These are phyloP conservation scores for Paraconiothyrium sp. DNA, from an alignment of 2,329 filamentous ascomycete genomes.

Conservation along the genomic window DNA sequence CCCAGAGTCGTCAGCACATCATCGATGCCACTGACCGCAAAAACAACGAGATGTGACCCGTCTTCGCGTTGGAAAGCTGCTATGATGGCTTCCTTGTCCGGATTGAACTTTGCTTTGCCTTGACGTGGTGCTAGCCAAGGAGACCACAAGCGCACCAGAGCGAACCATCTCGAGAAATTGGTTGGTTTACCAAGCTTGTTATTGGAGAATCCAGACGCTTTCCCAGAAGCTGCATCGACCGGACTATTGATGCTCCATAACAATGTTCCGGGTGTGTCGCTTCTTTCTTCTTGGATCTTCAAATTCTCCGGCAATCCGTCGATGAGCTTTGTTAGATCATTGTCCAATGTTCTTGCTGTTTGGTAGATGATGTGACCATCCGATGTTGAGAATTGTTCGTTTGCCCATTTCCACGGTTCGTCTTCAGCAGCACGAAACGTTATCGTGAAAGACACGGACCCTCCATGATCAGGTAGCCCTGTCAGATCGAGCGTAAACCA, in stretches of 20 bases:
- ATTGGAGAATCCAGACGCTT: constrained; percentile 66
- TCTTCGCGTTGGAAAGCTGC: constrained; percentile 77
- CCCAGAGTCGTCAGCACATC: constrained; percentile 76
- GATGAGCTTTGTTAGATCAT: constrained; percentile 66
- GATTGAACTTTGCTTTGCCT: constrained; percentile 70
- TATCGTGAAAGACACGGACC: constrained; percentile 71
- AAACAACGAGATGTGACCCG: constrained; percentile 78
- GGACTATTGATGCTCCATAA: constrained; percentile 73
- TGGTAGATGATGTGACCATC: constrained; percentile 72
- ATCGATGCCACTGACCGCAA: constrained; percentile 79
- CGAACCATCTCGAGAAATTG: constrained; percentile 77
- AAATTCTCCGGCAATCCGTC: constrained; percentile 66
- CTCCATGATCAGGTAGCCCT: constrained; percentile 54
- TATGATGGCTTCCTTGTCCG: constrained; percentile 81
- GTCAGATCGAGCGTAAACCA: constrained; percentile 66
- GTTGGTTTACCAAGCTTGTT: constrained; percentile 71
- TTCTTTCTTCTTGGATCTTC: constrained; percentile 62
- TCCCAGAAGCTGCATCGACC: constrained; percentile 65
- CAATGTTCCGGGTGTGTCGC: constrained; percentile 73
- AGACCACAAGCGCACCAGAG: constrained; percentile 78
- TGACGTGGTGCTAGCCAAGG: constrained; percentile 93
- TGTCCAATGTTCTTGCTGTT: constrained; percentile 39
- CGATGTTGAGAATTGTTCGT: constrained; percentile 68
- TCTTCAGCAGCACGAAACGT: constrained; percentile 68
- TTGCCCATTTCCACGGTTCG: constrained; percentile 75